phyloP scores from a whole-genome alignment of 306 rosid species.

The Pyrus betulifolia region DNA sequence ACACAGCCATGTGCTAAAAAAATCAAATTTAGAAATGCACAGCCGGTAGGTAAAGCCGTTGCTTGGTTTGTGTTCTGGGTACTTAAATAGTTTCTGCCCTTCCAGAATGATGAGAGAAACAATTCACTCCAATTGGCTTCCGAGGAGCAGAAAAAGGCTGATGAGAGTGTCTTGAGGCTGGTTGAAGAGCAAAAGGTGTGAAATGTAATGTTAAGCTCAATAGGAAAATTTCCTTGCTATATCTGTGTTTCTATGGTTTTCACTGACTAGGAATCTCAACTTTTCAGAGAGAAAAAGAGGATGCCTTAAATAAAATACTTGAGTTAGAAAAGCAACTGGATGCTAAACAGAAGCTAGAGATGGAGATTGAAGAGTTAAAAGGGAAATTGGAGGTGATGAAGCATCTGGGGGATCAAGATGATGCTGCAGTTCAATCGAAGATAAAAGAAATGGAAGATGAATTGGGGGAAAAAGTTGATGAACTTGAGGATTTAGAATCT shows the following conservation, averaged over 20 bases:
- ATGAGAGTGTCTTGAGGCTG: slow-evolving; percentile 70
- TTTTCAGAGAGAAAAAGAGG: slow-evolving; percentile 79
- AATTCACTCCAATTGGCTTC: slow-evolving; percentile 78
- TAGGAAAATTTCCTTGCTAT: background rate
- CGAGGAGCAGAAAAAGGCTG: slow-evolving; percentile 71
- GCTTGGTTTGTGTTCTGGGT: slow-evolving; percentile 11
- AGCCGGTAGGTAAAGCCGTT: background rate
- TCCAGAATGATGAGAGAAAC: slow-evolving; percentile 71
- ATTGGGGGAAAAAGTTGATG: slow-evolving; percentile 43
- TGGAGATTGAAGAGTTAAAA: slow-evolving; percentile 88
- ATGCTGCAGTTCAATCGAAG: slow-evolving; percentile 63
- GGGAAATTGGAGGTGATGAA: slow-evolving; percentile 91
- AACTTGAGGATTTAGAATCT: slow-evolving; percentile 40
- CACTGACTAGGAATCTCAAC: slow-evolving; percentile 13
- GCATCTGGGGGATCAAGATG: slow-evolving; percentile 92
- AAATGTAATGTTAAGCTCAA: slow-evolving; percentile 4
- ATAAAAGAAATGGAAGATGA: slow-evolving; percentile 73
- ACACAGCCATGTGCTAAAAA: background rate
- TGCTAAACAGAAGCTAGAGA: slow-evolving; percentile 83
- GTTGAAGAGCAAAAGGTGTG: slow-evolving; percentile 87
- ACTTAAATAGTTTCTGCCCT: background rate
- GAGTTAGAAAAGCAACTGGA: slow-evolving; percentile 78
- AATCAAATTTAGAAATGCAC: background rate
- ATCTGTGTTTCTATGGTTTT: background rate
- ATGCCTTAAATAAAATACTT: slow-evolving; percentile 70